These are phyloP conservation scores for Sonneratia caseolaris DNA, from an alignment of 345 rosid species.

Conservation along the genomic window DNA sequence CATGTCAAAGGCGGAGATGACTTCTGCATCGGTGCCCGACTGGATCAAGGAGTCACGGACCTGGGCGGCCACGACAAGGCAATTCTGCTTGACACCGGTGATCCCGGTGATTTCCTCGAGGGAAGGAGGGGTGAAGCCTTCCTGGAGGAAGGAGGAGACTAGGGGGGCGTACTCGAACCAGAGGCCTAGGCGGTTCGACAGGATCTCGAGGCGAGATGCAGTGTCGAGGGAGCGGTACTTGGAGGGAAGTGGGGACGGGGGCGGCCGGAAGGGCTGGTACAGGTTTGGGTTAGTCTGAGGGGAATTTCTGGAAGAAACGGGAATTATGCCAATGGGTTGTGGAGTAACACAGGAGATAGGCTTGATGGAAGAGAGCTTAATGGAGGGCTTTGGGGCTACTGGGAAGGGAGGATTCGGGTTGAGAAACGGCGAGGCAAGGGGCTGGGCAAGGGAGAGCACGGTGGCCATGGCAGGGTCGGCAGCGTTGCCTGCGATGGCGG, in stretches of 20 bases:
- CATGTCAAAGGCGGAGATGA: constrained; percentile 47
- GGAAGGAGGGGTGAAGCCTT: constrained; percentile 64
- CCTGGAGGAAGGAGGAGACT: constrained; percentile 59
- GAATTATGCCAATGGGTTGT: constrained; percentile 2
- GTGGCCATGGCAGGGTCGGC: not conserved
- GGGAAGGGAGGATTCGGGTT: not conserved
- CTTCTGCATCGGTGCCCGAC: constrained; percentile 42
- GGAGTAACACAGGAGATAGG: constrained; percentile 5
- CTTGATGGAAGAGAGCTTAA: not conserved
- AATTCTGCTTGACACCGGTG: constrained; percentile 75
- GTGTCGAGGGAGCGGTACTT: constrained; percentile 57
- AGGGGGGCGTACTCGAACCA: constrained; percentile 90
- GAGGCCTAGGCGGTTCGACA: constrained; percentile 61
- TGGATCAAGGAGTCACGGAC: constrained; percentile 61
- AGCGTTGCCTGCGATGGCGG: not conserved
- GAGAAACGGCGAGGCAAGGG: too few species aligned
- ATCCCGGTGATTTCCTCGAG: constrained; percentile 74
- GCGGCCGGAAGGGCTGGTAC: constrained; percentile 89
- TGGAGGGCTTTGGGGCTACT: not conserved
- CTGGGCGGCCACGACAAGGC: constrained; percentile 64
- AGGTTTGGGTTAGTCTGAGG: constrained; percentile 18
- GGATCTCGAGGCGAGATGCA: constrained; percentile 54
- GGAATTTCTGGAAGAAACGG: constrained; percentile 13
- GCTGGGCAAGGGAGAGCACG: too few species aligned
- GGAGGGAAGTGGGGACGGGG: constrained; percentile 70